Base-by-base conservation (phyloP, 2,329 filamentous ascomycete species). In the Akanthomyces lecanii region DNA sequence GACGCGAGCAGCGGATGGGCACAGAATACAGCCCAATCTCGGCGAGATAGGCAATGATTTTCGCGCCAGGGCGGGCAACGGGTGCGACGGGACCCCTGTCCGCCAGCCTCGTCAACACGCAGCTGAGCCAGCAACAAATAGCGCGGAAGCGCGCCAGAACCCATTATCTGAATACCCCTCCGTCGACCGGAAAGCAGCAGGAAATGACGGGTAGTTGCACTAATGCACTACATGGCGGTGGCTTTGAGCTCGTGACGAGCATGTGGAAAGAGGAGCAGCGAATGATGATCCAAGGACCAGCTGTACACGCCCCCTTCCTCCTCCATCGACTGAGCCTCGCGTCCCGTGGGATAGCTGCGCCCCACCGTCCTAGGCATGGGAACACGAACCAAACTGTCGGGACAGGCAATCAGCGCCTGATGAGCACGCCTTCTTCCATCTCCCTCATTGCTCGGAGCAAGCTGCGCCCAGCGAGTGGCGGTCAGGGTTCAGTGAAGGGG, bases 341-440 rank as follows among this genome's bases (percentile, higher is more conserved):
- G 55, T 23, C 25, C 38, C 23, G 40, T 56, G 42, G 23, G 23
- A 45, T 30, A 8, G 14, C 40, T 45, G 38, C 45, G 45, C 44
- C 56, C 45, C 56, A 48, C 55, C 55, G 21, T n/a, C 16, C 23
- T 28, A n/a, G 42, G 12, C 40, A 38, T 21, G 11, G 18, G 14
- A 50, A 40, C 21, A 30, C 57, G 45, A 60, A 60, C 47, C 57
- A 60, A 47, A 52, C 57, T 60, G 45, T 60, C 57, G 57, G 57
- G 30, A 44, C 36, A 18, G 36, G 23, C 25, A 51, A 38, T 57
- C 54, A 47, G 40, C 54, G 36, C 36, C 36, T 12, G 7, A 8
- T 8, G 36, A 38, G 36, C 36, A 38, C 25, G 44, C 21, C 23
- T 52, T 52, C 30, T 5, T 18, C 18, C 30, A 21, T 21, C 21